Base-by-base conservation (phyloP, 2,329 filamentous ascomycete genomes). In the Penicillium sp. region DNA sequence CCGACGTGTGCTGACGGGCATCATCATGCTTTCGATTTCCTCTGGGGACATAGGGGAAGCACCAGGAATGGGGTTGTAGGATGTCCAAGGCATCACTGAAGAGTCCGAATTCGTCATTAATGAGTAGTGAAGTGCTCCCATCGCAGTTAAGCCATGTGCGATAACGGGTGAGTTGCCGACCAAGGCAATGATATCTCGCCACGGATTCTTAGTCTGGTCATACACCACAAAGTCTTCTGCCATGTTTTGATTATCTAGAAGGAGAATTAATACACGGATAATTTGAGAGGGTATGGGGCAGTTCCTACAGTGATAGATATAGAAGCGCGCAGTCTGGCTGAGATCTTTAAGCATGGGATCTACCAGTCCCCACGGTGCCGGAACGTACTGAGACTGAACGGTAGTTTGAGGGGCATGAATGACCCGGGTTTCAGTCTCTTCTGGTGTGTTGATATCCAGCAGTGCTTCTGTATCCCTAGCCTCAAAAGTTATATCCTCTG, bases 321-420 rank as follows among this genome's bases (percentile, higher is more conserved):
- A 77, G 48, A 73, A 72, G 29, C 74, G 67, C 2, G 71, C 69
- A 37, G 70, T 58, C 13, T 53, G 65, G 55, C 63, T 67, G 27
- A 76, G 58, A 49, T 75, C 74, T 55, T 75, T 69, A 40, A 75
- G 64, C 28, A 77, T 49, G 24, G 74, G 74, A 55, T 77, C 74
- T 18, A 72, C 64, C 40, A 76, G 55, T 13, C 68, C 59, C 57
- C 68, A 62, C 7, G 69, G 66, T n/a, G 70, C 55, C 16, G 64
- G 61, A 39, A 63, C 41, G 42, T 52, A 50, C 47, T 63, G 47
- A 6, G 42, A n/a, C 24, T 42, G 31, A 34, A 4, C 37, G 7
- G 37, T 28, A 18, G n/a, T 40, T 14, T 42, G 44, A 27, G 49
- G 47, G 10, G 52, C 29, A 34, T 57, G 60, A 6, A 56, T 46